These are phyloP conservation scores for Metarhizium robertsii DNA, from an alignment of 2,329 filamentous ascomycete species.

Conservation along the genomic window DNA sequence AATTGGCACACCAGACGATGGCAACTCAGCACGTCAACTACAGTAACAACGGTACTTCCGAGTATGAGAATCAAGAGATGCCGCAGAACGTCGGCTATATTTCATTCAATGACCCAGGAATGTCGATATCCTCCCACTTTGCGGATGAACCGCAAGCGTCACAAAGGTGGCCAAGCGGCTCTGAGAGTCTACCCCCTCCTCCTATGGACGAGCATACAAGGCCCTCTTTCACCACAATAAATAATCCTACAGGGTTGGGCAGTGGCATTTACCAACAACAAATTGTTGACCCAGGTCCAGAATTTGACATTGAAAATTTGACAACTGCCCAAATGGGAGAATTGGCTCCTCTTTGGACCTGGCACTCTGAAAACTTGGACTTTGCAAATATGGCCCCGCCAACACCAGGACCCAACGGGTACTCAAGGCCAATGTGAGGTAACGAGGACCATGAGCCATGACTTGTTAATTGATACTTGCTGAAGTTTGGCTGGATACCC, in stretches of 20 bases:
- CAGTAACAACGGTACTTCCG: neutral
- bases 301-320: slow-evolving; percentile 13
- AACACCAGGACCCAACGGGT: neutral
- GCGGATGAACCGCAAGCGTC: neutral
- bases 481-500: neutral
- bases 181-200: neutral
- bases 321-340: slow-evolving; percentile 14
- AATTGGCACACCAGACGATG: neutral
- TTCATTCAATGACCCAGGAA: neutral
- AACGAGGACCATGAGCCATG: neutral
- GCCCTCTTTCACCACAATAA: neutral
- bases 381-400: slow-evolving; percentile 2
- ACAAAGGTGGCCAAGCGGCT: neutral
- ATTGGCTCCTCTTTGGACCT: slow-evolving; percentile 14
- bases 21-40: neutral
- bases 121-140: neutral
- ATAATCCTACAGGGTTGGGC: neutral
- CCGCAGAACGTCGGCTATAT: slow-evolving; percentile 1
- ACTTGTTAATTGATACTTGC: neutral
- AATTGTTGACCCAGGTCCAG: neutral
- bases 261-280: neutral
- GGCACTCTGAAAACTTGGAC: slow-evolving; percentile 14
- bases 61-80: neutral
- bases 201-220: neutral
- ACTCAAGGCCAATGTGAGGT: neutral